These are phyloP conservation scores for Termitomyces sp. DNA, from an alignment of 768 basidiomycete genomes.

Conservation along the genomic window DNA sequence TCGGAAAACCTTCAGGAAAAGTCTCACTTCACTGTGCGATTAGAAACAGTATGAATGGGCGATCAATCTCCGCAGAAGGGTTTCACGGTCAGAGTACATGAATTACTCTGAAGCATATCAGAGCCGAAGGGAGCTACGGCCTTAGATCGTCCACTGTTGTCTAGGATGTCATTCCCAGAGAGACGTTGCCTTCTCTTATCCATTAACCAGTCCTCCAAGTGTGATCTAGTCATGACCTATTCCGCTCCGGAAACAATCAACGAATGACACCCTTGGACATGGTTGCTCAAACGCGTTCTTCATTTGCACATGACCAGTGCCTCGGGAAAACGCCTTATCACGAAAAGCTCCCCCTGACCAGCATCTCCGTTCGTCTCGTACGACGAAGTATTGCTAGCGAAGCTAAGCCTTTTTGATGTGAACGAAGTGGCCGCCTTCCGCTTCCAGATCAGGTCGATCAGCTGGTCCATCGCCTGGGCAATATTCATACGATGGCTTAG, in stretches of 20 bases:
- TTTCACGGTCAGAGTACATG: not conserved
- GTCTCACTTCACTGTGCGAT: not conserved
- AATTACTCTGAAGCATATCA: not conserved
- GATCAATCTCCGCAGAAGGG: not conserved
- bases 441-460: slow-evolving; percentile 9
- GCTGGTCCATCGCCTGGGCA: slow-evolving; percentile 1
- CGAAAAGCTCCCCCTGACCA: not conserved
- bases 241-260: not conserved
- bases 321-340: not conserved
- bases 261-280: not conserved
- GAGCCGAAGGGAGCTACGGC: not conserved
- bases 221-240: not conserved
- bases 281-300: not conserved
- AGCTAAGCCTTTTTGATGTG: not conserved
- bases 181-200: not conserved
- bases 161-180: not conserved
- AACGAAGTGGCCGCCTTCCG: not conserved
- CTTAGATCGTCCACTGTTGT: not conserved
- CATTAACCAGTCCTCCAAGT: not conserved
- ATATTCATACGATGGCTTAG: not conserved
- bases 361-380: slow-evolving; percentile 12
- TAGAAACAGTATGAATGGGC: not conserved
- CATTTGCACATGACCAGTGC: not conserved
- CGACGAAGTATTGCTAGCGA: not conserved
- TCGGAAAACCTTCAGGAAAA: not conserved